Conservation (phyloP, 1,139 yeast genomes). For the Saccharomyces hybrid region DNA sequence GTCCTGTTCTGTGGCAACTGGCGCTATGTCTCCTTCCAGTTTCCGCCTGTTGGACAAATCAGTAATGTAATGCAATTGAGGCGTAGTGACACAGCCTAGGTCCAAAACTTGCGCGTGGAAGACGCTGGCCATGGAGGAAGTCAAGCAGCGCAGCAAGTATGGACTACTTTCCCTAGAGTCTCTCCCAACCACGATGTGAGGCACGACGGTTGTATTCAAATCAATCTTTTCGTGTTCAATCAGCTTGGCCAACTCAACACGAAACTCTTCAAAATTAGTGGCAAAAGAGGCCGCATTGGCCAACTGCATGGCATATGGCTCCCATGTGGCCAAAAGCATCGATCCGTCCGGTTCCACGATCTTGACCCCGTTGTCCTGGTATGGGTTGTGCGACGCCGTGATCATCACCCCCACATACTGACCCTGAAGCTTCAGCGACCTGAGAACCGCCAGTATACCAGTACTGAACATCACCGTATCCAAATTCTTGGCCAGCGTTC, state of each 20-base stretch:
- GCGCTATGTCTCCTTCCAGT: conserved; percentile 37
- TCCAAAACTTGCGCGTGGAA: conserved; percentile 40
- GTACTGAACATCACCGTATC: conserved; percentile 82
- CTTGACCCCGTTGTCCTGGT: conserved; percentile 90
- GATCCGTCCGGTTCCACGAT: conserved; percentile 90
- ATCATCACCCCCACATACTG: conserved; percentile 72
- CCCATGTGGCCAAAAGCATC: conserved; percentile 90
- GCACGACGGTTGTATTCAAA: conserved; percentile 35
- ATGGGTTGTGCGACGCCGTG: conserved; percentile 96
- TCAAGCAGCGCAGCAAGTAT: conserved; percentile 49
- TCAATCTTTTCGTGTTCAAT: conserved; percentile 21
- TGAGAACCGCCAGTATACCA: conserved; percentile 71
- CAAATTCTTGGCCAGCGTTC: conserved; percentile 61
- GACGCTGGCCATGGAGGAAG: conserved; percentile 54
- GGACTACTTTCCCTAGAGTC: conserved; percentile 80
- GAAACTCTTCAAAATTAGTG: conserved; percentile 19
- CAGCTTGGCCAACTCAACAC: conserved; percentile 31
- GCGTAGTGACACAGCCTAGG: conserved; percentile 77
- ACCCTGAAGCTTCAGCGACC: conserved; percentile 66
- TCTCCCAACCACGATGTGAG: conserved; percentile 48
- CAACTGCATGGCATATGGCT: conserved; percentile 63
- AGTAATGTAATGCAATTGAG: conserved; percentile 86
- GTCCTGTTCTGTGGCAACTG: conserved; percentile 45
- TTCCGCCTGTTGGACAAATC: conserved; percentile 37
- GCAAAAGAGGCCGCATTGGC: conserved; percentile 50